Percentiles rank a stretch among this genome's conserved stretches.
phyloP scores from a whole-genome alignment of 495 filamentous ascomycete genomes.

The Apodospora peruviana region DNA sequence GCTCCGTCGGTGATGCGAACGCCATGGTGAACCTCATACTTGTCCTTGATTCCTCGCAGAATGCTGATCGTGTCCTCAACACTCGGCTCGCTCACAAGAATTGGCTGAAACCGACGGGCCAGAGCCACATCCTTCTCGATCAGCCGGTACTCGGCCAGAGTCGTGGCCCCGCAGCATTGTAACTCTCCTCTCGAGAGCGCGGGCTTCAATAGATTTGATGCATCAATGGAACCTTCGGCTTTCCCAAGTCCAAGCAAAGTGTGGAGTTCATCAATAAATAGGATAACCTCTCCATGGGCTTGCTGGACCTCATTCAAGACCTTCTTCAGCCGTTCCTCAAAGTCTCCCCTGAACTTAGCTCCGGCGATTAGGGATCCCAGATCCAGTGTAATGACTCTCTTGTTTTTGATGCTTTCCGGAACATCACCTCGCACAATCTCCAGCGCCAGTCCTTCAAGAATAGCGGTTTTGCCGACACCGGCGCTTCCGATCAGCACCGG shows the following conservation, averaged over 20 bases:
- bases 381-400: slow-evolving; percentile 80
- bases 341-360: slow-evolving; percentile 92
- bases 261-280: slow-evolving; percentile 96
- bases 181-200: slow-evolving; percentile 85
- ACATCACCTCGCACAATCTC: slow-evolving; percentile 90
- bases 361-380: slow-evolving; percentile 90
- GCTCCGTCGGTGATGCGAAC: slow-evolving; percentile 91
- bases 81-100: slow-evolving; percentile 79
- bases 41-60: slow-evolving; percentile 90
- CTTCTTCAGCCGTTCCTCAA: slow-evolving; percentile 88
- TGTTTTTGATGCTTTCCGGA: slow-evolving; percentile 94
- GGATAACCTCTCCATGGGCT: slow-evolving; percentile 79
- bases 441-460: slow-evolving; percentile 87
- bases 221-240: slow-evolving; percentile 92
- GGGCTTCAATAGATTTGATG: slow-evolving; percentile 93
- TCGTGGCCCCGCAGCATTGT: slow-evolving; percentile 93
- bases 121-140: slow-evolving; percentile 97
- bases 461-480: slow-evolving; percentile 93
- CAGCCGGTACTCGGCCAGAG: slow-evolving; percentile 79
- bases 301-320: slow-evolving; percentile 88
- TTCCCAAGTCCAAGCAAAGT: slow-evolving; percentile 88
- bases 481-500: slow-evolving; percentile 89
- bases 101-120: slow-evolving; percentile 89
- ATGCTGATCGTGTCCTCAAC: slow-evolving; percentile 95
- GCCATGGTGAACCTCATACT: slow-evolving; percentile 94